A percentile compares a stretch with the other conserved stretches of the same genome.
These are phyloP conservation scores for Drechslerella coelobrocha DNA, from an alignment of 2,329 filamentous ascomycete genomes.

Conservation along the genomic window DNA sequence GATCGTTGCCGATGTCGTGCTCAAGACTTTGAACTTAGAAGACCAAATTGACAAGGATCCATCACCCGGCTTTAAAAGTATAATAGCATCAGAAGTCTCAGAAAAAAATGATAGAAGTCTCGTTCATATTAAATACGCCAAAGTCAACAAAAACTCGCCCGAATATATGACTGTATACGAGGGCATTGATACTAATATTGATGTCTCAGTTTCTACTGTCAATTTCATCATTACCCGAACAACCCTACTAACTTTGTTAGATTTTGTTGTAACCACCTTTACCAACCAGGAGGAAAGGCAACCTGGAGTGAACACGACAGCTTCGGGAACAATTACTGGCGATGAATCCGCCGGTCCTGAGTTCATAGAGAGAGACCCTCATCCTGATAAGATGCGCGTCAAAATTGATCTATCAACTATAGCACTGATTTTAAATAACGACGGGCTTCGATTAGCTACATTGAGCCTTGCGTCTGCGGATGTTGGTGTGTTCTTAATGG, in stretches of 20 bases:
- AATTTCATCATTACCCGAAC: constrained; percentile 93
- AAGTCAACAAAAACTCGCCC: constrained; percentile 87
- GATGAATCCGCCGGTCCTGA: constrained; percentile 41
- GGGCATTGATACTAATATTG: constrained; percentile 90
- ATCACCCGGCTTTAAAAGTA: constrained; percentile 89
- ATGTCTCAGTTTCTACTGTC: constrained; percentile 90
- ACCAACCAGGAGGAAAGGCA: constrained; percentile 68
- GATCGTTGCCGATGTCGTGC: constrained; percentile 87
- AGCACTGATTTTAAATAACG: constrained; percentile 92
- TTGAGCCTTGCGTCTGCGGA: constrained; percentile 91
- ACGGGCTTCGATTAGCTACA: constrained; percentile 91
- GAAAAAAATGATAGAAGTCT: constrained; percentile 64
- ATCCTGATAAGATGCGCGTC: constrained; percentile 80
- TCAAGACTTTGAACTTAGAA: constrained; percentile 86
- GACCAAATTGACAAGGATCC: constrained; percentile 91
- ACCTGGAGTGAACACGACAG: constrained; percentile 56
- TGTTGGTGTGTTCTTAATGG: constrained; percentile 84
- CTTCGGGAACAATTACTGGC: constrained; percentile 56
- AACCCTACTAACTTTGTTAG: constrained; percentile 87
- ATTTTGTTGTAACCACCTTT: constrained; percentile 94
- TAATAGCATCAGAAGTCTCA: constrained; percentile 89
- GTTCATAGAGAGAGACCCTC: constrained; percentile 56
- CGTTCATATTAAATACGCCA: constrained; percentile 85
- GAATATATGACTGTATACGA: constrained; percentile 93
- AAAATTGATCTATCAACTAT: constrained; percentile 94